These are phyloP conservation scores for Athelia psychrophila DNA, from an alignment of 1,284 basidiomycete genomes.

Conservation along the genomic window DNA sequence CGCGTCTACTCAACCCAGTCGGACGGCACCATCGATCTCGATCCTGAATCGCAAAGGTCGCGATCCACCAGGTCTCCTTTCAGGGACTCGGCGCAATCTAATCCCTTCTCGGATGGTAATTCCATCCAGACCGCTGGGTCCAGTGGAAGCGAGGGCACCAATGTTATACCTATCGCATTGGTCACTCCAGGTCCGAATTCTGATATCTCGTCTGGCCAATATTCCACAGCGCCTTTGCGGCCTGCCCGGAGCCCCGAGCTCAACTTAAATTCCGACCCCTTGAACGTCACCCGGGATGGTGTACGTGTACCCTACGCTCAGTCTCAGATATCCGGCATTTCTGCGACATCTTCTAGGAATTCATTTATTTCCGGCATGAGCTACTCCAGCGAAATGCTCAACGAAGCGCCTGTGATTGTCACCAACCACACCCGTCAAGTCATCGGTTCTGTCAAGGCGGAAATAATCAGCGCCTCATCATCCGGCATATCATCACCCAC, in stretches of 20 bases:
- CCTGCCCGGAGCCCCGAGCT: conserved; percentile 62
- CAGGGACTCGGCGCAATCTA: conserved; percentile 37
- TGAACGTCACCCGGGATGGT: conserved; percentile 56
- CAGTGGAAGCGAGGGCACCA: conserved; percentile 69
- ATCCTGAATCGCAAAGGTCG: conserved; percentile 44
- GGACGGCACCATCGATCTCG: conserved; percentile 53
- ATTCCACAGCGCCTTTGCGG: conserved; percentile 43
- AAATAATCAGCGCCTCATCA: conserved; percentile 61
- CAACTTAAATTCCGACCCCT: conserved; percentile 59
- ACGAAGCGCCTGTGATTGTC: conserved; percentile 78
- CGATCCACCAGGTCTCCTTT: conserved; percentile 23
- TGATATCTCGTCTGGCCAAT: conserved; percentile 23
- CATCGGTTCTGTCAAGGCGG: conserved; percentile 72
- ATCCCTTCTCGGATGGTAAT: conserved; percentile 74
- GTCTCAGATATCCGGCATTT: conserved; percentile 54
- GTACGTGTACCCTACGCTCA: conserved; percentile 41
- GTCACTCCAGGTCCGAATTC: conserved; percentile 56
- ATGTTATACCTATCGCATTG: conserved; percentile 81
- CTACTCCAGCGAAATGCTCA: conserved; percentile 73
- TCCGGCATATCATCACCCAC: conserved; percentile 32
- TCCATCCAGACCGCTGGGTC: conserved; percentile 69
- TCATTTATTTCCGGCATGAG: conserved; percentile 75
- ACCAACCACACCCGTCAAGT: conserved; percentile 68
- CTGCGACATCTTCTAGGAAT: conserved; percentile 51
- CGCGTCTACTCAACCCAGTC: conserved; percentile 47